A percentile compares a stretch with the other conserved stretches of the same genome.
These are phyloP conservation scores for Malus hybrid DNA, from an alignment of 331 rosid genomes.

Conservation along the genomic window DNA sequence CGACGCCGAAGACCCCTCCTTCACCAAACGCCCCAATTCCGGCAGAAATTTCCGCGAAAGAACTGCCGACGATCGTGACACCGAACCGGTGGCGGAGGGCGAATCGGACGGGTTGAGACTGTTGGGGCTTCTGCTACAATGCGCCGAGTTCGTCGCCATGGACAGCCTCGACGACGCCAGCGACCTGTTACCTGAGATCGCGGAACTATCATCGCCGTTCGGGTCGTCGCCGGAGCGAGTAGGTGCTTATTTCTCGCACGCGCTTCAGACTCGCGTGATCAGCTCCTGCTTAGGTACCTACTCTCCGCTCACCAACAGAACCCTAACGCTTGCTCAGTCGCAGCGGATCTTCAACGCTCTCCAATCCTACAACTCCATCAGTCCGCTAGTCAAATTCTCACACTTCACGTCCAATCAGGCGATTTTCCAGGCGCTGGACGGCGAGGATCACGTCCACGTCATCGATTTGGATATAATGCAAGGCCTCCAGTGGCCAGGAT, in stretches of 20 bases:
- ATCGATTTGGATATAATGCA: slow-evolving; percentile 97
- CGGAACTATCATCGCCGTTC: slow-evolving; percentile 80
- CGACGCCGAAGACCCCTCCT: slow-evolving; percentile 20
- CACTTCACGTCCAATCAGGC: slow-evolving; percentile 99
- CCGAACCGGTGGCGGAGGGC: slow-evolving; percentile 15
- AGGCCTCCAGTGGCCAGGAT: slow-evolving; percentile 98
- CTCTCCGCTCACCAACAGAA: slow-evolving; percentile 48
- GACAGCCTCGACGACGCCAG: slow-evolving; percentile 64
- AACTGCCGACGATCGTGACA: slow-evolving; percentile 26
- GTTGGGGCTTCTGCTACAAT: slow-evolving; percentile 74
- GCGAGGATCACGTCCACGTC: slow-evolving; percentile 89
- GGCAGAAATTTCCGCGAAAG: slow-evolving; percentile 22
- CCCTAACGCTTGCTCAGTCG: slow-evolving; percentile 46
- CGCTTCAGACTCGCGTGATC: slow-evolving; percentile 81
- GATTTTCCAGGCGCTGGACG: slow-evolving; percentile 82
- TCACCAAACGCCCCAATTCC: slow-evolving; percentile 40
- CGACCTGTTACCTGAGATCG: slow-evolving; percentile 79
- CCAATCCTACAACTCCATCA: slow-evolving; percentile 83
- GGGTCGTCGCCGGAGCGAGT: slow-evolving; percentile 87
- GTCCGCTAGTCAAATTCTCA: slow-evolving; percentile 81
- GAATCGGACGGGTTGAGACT: slow-evolving; percentile 69
- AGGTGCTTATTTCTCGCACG: slow-evolving; percentile 86
- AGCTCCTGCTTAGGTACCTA: slow-evolving; percentile 67
- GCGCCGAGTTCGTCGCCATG: slow-evolving; percentile 90
- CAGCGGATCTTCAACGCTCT: slow-evolving; percentile 75